A percentile compares a stretch with the other conserved stretches of the same genome.
These are phyloP conservation scores for Botrytis tulipae DNA, from an alignment of 2,329 filamentous ascomycete genomes.

Conservation along the genomic window DNA sequence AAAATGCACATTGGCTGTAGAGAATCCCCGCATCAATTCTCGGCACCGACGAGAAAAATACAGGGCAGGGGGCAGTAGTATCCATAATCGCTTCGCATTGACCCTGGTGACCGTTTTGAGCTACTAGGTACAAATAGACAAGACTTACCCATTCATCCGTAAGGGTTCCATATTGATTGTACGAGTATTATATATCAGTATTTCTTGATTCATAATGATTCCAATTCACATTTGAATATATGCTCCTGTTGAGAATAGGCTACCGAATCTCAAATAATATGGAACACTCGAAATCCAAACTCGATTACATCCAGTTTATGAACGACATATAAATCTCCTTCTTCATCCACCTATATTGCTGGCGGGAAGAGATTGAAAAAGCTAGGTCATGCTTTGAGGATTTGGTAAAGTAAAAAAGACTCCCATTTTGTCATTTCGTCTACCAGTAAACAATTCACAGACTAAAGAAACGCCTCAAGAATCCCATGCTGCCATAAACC, in stretches of 20 bases:
- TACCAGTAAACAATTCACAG: background rate
- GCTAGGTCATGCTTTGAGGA: too few relatives aligned
- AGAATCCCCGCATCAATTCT: background rate
- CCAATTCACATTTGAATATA: background rate
- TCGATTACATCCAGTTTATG: background rate
- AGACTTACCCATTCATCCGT: background rate
- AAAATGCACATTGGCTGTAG: background rate
- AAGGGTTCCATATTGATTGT: background rate
- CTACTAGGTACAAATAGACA: background rate
- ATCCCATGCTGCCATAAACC: background rate
- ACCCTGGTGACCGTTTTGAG: background rate
- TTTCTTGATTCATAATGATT: background rate
- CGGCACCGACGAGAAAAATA: background rate
- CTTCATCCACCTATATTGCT: background rate
- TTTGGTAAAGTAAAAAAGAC: background rate
- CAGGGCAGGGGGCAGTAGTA: background rate
- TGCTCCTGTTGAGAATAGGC: background rate
- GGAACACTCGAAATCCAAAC: background rate
- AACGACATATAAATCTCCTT: background rate
- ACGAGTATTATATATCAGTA: background rate
- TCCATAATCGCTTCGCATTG: background rate
- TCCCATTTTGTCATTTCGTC: background rate
- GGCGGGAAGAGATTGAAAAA: background rate
- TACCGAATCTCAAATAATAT: background rate
- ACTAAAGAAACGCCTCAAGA: background rate